These are phyloP conservation scores for Didymella glomerata DNA, from an alignment of 2,329 filamentous ascomycete species.

Conservation along the genomic window DNA sequence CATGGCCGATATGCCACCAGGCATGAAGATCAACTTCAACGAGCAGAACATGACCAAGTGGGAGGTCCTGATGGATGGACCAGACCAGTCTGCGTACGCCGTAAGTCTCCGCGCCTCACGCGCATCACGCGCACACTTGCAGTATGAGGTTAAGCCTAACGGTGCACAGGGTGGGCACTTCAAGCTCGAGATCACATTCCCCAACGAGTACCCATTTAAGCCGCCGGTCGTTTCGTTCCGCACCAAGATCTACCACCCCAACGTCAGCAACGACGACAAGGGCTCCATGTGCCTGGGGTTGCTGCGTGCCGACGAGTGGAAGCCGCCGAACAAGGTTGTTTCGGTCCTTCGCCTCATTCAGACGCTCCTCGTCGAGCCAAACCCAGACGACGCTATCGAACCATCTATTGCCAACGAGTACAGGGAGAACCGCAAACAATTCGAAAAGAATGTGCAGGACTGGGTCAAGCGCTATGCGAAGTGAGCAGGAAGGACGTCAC, in stretches of 20 bases:
- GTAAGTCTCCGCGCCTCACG: constrained; percentile 56
- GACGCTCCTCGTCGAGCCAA: constrained; percentile 78
- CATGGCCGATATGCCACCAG: constrained; percentile 45
- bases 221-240: constrained; percentile 79
- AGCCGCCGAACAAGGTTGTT: constrained; percentile 79
- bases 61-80: constrained; percentile 73
- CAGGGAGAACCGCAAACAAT: constrained; percentile 71
- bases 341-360: constrained; percentile 80
- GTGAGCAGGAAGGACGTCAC: constrained; percentile 26
- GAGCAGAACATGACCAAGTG: constrained; percentile 73
- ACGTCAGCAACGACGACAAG: constrained; percentile 85
- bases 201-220: constrained; percentile 88
- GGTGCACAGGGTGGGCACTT: constrained; percentile 71
- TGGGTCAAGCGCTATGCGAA: constrained; percentile 78
- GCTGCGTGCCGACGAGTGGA: constrained; percentile 89
- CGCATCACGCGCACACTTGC: constrained; percentile 4
- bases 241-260: constrained; percentile 95
- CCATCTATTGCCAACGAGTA: constrained; percentile 85
- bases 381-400: constrained; percentile 90
- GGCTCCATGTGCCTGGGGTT: constrained; percentile 87
- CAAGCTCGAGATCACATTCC: constrained; percentile 75
- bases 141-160: constrained; percentile 20
- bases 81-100: constrained; percentile 69
- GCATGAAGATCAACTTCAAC: constrained; percentile 58
- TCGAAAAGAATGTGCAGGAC: constrained; percentile 76